A percentile compares a stretch with the other conserved stretches of the same genome.
phyloP scores from a whole-genome alignment of 2,329 filamentous ascomycete genomes.

The Aspergillus transmontanensis region DNA sequence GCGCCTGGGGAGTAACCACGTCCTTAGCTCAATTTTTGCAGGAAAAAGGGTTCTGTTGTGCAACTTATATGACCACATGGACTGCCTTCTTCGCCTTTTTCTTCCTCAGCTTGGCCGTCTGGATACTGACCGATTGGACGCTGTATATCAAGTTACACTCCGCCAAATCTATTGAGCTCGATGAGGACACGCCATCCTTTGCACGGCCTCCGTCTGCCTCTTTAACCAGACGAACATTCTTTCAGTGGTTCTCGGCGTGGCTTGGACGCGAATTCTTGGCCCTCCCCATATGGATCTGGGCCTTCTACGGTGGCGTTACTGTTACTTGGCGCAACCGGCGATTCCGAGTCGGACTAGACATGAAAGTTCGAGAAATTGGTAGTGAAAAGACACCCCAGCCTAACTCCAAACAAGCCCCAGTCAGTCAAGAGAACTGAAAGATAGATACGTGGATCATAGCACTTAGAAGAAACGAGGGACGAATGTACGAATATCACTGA shows the following conservation, averaged over 20 bases:
- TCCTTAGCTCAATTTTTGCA: conserved; percentile 62
- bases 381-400: conserved; percentile 12
- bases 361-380: conserved; percentile 69
- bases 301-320: conserved; percentile 82
- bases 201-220: conserved; percentile 55
- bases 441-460: conserved; percentile 10
- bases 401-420: conserved; percentile 17
- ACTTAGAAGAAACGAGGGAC: neutral
- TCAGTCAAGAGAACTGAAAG: conserved; percentile 7
- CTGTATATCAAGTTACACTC: conserved; percentile 76
- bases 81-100: conserved; percentile 65
- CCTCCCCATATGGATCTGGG: conserved; percentile 86
- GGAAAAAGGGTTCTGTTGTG: conserved; percentile 39
- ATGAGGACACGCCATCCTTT: conserved; percentile 74
- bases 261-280: conserved; percentile 79
- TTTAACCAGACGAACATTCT: conserved; percentile 58
- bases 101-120: conserved; percentile 64
- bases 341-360: conserved; percentile 82
- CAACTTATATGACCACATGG: conserved; percentile 67
- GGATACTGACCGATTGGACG: conserved; percentile 75
- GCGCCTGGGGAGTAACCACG: conserved; percentile 76
- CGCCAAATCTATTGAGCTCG: conserved; percentile 68
- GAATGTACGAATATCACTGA: conserved; percentile 12
- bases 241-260: conserved; percentile 80
- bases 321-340: conserved; percentile 83